Conservation (phyloP, 2,329 filamentous ascomycete genomes). For the Sarocladium oryzae region DNA sequence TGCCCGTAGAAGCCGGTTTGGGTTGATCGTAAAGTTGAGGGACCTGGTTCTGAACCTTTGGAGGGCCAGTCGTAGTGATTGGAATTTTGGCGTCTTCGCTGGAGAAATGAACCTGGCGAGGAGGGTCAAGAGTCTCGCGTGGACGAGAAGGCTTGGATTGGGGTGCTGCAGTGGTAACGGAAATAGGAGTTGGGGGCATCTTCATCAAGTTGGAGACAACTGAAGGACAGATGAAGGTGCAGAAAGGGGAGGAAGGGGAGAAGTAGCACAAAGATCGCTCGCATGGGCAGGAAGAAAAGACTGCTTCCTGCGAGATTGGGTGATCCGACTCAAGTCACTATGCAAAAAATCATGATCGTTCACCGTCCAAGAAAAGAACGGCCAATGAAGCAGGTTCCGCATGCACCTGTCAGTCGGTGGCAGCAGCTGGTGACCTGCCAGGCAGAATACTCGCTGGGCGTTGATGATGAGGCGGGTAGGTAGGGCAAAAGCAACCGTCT, state of each 20-base stretch:
- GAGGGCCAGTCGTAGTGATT: slow-evolving; percentile 18
- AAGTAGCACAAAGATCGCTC: not conserved
- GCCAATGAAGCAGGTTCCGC: no score
- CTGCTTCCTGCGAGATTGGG: no score
- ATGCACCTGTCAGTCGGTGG: no score
- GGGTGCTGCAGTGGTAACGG: not conserved
- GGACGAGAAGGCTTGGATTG: slow-evolving; percentile 7
- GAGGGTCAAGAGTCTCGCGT: not conserved
- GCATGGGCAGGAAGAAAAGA: no score
- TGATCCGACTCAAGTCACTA: no score
- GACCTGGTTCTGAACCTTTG: slow-evolving; percentile 10
- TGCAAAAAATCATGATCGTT: no score
- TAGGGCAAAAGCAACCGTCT: no score
- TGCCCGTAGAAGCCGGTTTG: not conserved
- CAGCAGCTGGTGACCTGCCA: no score
- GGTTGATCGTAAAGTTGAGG: not conserved
- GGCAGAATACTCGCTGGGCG: no score
- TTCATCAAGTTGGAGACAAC: not conserved
- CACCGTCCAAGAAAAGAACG: no score
- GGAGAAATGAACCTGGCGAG: slow-evolving; percentile 10
- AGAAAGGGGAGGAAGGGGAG: not conserved
- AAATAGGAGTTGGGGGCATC: slow-evolving; percentile 1
- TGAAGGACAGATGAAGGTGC: slow-evolving; percentile 1
- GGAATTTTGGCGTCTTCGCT: not conserved
- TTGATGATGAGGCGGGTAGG: no score